These are phyloP conservation scores for Cryptosporidium ubiquitum DNA, from an alignment of 169 alveolate species.

Conservation along the genomic window DNA sequence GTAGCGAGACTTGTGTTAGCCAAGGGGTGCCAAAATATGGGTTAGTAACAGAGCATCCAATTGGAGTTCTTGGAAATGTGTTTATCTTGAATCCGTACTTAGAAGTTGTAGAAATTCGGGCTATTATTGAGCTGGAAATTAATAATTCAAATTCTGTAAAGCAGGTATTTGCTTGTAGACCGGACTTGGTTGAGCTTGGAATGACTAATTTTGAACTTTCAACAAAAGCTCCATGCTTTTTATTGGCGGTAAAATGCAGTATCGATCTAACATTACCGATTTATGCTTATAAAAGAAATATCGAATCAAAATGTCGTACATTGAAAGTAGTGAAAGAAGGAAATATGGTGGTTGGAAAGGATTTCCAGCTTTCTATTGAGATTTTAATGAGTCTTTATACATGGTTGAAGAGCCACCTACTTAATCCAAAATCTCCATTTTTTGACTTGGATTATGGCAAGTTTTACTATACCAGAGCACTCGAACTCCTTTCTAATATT, in stretches of 20 bases:
- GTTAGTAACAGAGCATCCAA: background rate
- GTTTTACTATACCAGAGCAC: conserved; percentile 30
- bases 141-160: background rate
- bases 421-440: conserved; percentile 43
- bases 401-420: conserved; percentile 29
- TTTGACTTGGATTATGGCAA: conserved; percentile 59
- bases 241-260: conserved; percentile 43
- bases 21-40: background rate
- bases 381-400: conserved; percentile 29
- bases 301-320: background rate
- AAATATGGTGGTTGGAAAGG: conserved; percentile 12
- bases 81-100: conserved; percentile 49
- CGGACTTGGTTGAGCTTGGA: conserved; percentile 48
- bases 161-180: conserved; percentile 47
- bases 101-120: conserved; percentile 39
- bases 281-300: conserved; percentile 21
- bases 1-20: background rate
- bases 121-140: background rate
- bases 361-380: conserved; percentile 23
- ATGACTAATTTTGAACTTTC: conserved; percentile 12
- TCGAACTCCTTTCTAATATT: conserved; percentile 43
- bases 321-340: background rate
- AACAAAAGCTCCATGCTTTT: conserved; percentile 52
- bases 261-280: conserved; percentile 47
- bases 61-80: conserved; percentile 1